Evolutionary conservation across 148 eudicot species (phyloP).

Genomic region (Rhododendron ovatum): DNA sequence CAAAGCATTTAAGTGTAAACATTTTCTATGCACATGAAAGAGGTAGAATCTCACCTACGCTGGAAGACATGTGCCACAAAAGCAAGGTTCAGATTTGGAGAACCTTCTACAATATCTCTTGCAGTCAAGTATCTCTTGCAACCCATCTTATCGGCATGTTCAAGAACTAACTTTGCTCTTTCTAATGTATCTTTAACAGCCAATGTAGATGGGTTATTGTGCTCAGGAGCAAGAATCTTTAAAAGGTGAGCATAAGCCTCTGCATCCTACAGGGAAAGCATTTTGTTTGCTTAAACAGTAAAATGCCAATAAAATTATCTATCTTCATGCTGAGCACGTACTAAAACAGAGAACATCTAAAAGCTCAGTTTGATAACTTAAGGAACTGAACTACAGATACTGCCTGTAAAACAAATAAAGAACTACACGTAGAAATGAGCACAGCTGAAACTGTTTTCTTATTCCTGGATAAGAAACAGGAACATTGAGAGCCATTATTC

Average conservation of each 20-base stretch:
- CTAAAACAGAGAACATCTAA: background rate
- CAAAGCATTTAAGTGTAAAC: background rate
- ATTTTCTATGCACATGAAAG: background rate
- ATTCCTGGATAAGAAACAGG: background rate
- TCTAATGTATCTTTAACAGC: slow-evolving; percentile 60
- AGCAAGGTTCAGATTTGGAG: slow-evolving; percentile 97
- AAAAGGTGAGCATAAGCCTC: slow-evolving; percentile 94
- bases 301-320: background rate
- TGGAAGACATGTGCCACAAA: slow-evolving; percentile 99
- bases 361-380: background rate
- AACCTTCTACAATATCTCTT: slow-evolving; percentile 96
- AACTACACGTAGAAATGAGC: background rate
- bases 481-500: background rate
- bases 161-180: slow-evolving; percentile 91
- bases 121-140: slow-evolving; percentile 99
- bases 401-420: background rate
- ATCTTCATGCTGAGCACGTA: background rate
- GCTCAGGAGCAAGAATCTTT: slow-evolving; percentile 93
- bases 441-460: background rate
- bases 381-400: slow-evolving; percentile 4
- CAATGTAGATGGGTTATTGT: slow-evolving; percentile 64
- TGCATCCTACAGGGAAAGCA: slow-evolving; percentile 60
- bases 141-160: slow-evolving; percentile 99
- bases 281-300: slow-evolving; percentile 5
- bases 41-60: slow-evolving; percentile 61